Conservation (phyloP, 495 filamentous ascomycete species). For the Tuber calosporum region DNA sequence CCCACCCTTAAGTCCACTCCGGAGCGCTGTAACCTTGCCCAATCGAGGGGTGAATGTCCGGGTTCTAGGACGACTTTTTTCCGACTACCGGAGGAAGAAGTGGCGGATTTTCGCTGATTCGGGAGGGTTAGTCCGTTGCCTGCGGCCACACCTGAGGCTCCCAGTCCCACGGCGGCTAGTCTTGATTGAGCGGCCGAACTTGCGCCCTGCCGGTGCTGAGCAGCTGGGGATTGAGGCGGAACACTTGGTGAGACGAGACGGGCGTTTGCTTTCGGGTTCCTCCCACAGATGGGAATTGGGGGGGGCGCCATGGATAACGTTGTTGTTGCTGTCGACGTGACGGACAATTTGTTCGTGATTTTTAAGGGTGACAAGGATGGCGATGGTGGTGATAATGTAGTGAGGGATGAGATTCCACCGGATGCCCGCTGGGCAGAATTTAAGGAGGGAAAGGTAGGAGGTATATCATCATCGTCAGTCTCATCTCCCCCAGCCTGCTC, state of each 20-base stretch:
- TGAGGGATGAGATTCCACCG: slow-evolving; percentile 31
- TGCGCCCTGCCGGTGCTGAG: slow-evolving; percentile 27
- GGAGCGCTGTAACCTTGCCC: slow-evolving; percentile 54
- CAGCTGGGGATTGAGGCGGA: slow-evolving; percentile 19
- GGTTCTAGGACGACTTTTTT: slow-evolving; percentile 67
- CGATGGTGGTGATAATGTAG: not conserved
- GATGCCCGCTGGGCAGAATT: slow-evolving; percentile 45
- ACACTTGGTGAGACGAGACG: slow-evolving; percentile 16
- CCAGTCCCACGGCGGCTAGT: slow-evolving; percentile 26
- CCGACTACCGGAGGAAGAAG: slow-evolving; percentile 22
- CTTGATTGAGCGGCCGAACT: slow-evolving; percentile 24
- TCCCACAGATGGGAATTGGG: slow-evolving; percentile 35
- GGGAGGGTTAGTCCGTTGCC: slow-evolving; percentile 34
- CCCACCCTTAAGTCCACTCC: slow-evolving; percentile 38
- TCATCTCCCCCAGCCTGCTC: not conserved
- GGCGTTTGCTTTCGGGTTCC: slow-evolving; percentile 32
- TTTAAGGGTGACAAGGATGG: not conserved
- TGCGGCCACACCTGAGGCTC: slow-evolving; percentile 38
- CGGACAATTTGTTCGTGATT: not conserved
- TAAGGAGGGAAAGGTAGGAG: slow-evolving; percentile 44
- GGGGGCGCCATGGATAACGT: slow-evolving; percentile 33
- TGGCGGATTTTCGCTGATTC: slow-evolving; percentile 10
- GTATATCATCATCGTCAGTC: slow-evolving; percentile 31
- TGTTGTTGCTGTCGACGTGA: not conserved
- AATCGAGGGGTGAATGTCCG: slow-evolving; percentile 89